Evolutionary conservation across 768 basidiomycete species (phyloP).

Genomic region (Pisolithus albus): DNA sequence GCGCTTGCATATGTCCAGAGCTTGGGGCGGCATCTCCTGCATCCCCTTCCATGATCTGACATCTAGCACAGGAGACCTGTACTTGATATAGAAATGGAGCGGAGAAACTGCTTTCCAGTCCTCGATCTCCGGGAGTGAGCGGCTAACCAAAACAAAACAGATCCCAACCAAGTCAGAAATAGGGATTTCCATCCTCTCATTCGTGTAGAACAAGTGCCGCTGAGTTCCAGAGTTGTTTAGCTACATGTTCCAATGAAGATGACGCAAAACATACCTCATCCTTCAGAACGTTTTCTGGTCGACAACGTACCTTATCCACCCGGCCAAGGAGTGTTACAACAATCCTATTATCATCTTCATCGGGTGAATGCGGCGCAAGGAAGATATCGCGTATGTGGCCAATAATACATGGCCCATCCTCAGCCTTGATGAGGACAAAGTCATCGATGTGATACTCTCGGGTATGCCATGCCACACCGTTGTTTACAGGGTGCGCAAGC

Average conservation of each 20-base stretch:
- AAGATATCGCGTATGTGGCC: conserved; percentile 42
- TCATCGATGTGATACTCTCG: conserved; percentile 54
- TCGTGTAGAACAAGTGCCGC: conserved; percentile 59
- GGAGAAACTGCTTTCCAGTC: conserved; percentile 49
- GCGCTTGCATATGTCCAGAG: conserved; percentile 39
- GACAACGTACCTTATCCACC: conserved; percentile 29
- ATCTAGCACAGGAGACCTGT: conserved; percentile 38
- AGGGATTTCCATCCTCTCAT: conserved; percentile 32
- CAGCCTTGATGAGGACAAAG: conserved; percentile 45
- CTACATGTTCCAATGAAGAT: not conserved
- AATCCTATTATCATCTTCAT: conserved; percentile 19
- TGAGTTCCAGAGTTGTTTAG: not conserved
- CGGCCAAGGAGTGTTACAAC: conserved; percentile 45
- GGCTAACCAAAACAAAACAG: conserved; percentile 41
- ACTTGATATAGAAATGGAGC: conserved; percentile 52
- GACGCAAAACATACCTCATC: conserved; percentile 46
- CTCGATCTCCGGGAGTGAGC: conserved; percentile 27
- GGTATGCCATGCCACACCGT: conserved; percentile 43
- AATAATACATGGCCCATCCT: conserved; percentile 47
- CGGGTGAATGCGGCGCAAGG: conserved; percentile 12
- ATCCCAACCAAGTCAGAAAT: conserved; percentile 38
- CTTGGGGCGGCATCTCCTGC: conserved; percentile 23
- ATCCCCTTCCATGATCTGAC: conserved; percentile 34
- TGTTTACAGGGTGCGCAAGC: conserved; percentile 22
- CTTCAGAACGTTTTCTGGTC: conserved; percentile 36